phyloP scores from a whole-genome alignment of 768 basidiomycete species.

The Termitomyces titanicus region DNA sequence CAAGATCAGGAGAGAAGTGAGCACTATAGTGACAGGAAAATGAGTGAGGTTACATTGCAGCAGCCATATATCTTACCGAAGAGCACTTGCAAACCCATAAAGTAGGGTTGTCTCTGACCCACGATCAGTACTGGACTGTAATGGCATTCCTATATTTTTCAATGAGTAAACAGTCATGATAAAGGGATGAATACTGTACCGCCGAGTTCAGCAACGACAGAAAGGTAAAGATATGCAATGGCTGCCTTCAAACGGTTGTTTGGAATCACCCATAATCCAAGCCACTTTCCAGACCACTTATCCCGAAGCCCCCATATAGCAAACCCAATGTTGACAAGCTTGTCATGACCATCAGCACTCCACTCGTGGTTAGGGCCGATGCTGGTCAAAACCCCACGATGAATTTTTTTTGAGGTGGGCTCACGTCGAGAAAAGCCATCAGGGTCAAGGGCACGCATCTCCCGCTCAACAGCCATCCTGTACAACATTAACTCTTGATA shows the following conservation, averaged over 20 bases:
- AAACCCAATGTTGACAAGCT: conserved; percentile 28
- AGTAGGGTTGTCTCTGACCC: conserved; percentile 31
- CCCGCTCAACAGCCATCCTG: conserved; percentile 8
- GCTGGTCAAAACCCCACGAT: conserved; percentile 6
- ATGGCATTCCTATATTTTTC: background rate
- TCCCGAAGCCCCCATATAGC: conserved; percentile 26
- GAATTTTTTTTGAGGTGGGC: conserved; percentile 23
- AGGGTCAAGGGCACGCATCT: conserved; percentile 19
- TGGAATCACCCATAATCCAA: conserved; percentile 27
- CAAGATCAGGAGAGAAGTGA: conserved; percentile 22
- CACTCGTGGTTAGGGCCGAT: conserved; percentile 29
- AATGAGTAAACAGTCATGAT: too few species aligned
- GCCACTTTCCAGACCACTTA: conserved; percentile 23
- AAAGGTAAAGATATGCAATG: conserved; percentile 26
- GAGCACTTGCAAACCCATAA: conserved; percentile 17
- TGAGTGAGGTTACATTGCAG: background rate
- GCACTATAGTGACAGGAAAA: conserved; percentile 14
- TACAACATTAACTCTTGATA: too few species aligned
- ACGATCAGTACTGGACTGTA: conserved; percentile 26
- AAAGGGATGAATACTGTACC: background rate
- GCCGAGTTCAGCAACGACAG: conserved; percentile 18
- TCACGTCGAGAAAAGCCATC: conserved; percentile 22
- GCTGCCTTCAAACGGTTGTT: conserved; percentile 21
- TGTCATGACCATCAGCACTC: conserved; percentile 32
- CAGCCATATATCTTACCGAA: background rate